Base-by-base conservation (phyloP, 2,329 filamentous ascomycete genomes). In the Aureobasidium sp. region DNA sequence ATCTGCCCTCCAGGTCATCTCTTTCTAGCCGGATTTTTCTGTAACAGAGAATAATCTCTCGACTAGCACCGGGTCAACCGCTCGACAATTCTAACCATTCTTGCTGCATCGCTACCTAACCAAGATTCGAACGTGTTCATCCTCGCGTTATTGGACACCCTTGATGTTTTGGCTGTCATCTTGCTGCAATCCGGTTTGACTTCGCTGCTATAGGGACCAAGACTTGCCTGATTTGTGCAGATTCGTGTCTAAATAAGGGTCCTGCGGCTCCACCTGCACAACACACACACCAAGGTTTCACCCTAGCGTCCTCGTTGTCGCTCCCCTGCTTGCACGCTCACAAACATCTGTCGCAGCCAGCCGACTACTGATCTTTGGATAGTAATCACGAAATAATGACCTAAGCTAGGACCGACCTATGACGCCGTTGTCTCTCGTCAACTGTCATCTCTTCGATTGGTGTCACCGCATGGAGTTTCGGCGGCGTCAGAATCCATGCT, bases 271-370 rank as follows among this genome's bases (percentile, higher is more conserved):
- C 21, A 21, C 10, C 41, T 58, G 54, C 54, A 58, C 42, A 39
- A 47, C 54, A 58, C 54, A 21, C 54, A 58, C 32, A 58, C 42
- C 29, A 58, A 29, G 45, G 54, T 58, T 58, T 58, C 42, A 47
- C 41, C 44, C 53, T 57, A 54, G 50, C 30, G 41, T 42, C 29
- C 25, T 30, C 27, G 39, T 13, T 45, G 29, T 57, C 39, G 39
- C 39, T 57, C 41, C 37, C 41, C 41, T 45, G 53, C 41, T 57
- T 57, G 13, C 30, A 45, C 39, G 39, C 21, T 45, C 39, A 5
- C 7, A 30, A 11, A 44, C 39, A n/a, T 39, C 16, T 57, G 53
- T 45, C 53, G 53, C 53, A 57, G 53, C 29, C 53, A 34, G n/a
- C 50, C 37, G 50, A 54, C 37, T 42, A 54, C 16, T 39, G 49